Base-by-base conservation (phyloP, 768 basidiomycete species). In the Macrolepiota fuliginosa region DNA sequence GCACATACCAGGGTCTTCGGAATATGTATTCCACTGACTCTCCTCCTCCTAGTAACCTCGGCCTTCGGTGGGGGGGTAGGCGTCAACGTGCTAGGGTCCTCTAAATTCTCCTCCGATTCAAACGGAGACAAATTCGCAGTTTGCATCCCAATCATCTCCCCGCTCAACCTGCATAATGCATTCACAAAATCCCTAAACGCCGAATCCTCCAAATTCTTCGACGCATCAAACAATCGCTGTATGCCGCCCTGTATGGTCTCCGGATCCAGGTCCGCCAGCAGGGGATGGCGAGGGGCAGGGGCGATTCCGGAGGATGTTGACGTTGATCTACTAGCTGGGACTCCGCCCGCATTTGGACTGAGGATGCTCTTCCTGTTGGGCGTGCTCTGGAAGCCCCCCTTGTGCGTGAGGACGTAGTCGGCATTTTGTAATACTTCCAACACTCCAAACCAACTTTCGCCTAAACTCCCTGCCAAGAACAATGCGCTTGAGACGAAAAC, bases 351-450 rank as follows among this genome's bases (percentile, higher is more conserved):
- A 50, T 45, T 54, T 35, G 75, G 73, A 9, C 65, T 67, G 25
- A 74, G 65, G 9, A 70, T 63, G 39, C 74, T 74, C 47, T 70
- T 71, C 57, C 76, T 73, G 56, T 73, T 77, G 24, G 70, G 64
- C 6, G 73, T 61, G 32, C 68, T 64, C 32, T 68, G 69, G 5
- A 63, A 62, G 51, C 73, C 75, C 2, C 80, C 85, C 73, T 86
- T 89, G 67, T 82, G 77, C 9, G 84, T 85, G 19, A 98, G 78
- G 19, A 99, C 91, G 67, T 94, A 94, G 67, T 96, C 95, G 6
- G 96, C 96, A 65, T 95, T 98, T 75, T 98, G 96, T 24, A 98
- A 75, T 1, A 90, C 87, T 69, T 98, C 96, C 56, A 98, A 78
- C 9, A 98, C 83, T 49, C 89, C 82, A 71, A 92, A 96, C 96